A percentile compares a stretch with the other conserved stretches of the same genome.
Evolutionary conservation across 73 alveolate species (phyloP).

Genomic region (Tetrahymena thermophila): DNA sequence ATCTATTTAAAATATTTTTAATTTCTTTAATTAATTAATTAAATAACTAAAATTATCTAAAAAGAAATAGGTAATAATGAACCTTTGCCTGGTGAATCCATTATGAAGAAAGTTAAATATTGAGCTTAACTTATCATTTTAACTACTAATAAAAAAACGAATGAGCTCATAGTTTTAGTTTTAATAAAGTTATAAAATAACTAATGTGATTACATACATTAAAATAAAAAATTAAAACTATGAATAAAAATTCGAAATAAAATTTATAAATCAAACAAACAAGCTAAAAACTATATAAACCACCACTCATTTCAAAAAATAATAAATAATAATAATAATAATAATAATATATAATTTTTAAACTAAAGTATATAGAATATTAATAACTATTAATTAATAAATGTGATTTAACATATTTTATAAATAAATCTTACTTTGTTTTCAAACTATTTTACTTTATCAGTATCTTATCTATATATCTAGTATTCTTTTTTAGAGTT

Average conservation of each 20-base stretch:
- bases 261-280: too few species aligned
- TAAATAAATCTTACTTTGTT: background rate
- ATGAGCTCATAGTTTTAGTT: background rate
- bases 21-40: background rate
- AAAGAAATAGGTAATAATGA: background rate
- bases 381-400: background rate
- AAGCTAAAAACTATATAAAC: too few species aligned
- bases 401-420: background rate
- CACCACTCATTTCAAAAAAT: background rate
- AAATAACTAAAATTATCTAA: background rate
- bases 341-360: too few species aligned
- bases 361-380: background rate
- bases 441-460: background rate
- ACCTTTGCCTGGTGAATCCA: background rate
- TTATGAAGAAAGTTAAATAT: background rate
- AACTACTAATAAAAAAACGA: background rate
- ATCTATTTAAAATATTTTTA: background rate
- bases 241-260: too few species aligned
- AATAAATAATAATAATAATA: background rate
- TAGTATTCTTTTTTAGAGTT: background rate
- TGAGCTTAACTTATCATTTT: background rate
- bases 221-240: too few species aligned
- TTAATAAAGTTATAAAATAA: background rate
- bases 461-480: background rate
- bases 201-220: too few species aligned